Evolutionary conservation across 163 green algal genomes (phyloP).

Genomic region (Picocystis sp.): DNA sequence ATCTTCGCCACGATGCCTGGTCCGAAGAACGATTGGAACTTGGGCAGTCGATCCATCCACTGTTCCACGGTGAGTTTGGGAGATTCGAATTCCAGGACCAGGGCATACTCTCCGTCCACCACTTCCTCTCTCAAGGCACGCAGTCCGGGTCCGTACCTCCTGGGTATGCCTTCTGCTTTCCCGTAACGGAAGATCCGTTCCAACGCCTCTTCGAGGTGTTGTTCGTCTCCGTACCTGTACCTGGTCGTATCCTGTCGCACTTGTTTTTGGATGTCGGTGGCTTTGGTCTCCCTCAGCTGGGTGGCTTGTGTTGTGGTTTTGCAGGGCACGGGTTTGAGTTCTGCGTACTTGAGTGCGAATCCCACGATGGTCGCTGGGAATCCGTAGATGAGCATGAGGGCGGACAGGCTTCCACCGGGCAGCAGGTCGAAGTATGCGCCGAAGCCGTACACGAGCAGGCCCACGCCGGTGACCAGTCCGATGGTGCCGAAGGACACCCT

Average conservation of each 20-base stretch:
- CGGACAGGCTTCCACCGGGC: conserved; percentile 64
- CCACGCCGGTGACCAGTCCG: conserved; percentile 50
- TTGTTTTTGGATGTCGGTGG: conserved; percentile 94
- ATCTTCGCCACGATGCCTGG: conserved; percentile 55
- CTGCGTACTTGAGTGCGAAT: conserved; percentile 81
- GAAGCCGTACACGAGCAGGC: conserved; percentile 61
- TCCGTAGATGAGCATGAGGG: conserved; percentile 89
- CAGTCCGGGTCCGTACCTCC: conserved; percentile 53
- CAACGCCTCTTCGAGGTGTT: conserved; percentile 92
- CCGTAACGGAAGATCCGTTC: conserved; percentile 79
- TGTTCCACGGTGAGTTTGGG: conserved; percentile 8
- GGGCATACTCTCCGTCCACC: conserved; percentile 54
- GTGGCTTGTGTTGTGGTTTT: conserved; percentile 34
- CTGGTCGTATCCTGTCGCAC: conserved; percentile 27
- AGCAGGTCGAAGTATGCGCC: conserved; percentile 80
- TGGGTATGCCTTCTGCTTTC: conserved; percentile 43
- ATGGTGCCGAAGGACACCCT: conserved; percentile 68
- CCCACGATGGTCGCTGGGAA: conserved; percentile 88
- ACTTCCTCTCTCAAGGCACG: conserved; percentile 56
- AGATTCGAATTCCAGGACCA: conserved; percentile 70
- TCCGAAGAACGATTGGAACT: conserved; percentile 88
- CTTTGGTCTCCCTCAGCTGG: conserved; percentile 49
- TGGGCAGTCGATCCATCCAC: conserved; percentile 50
- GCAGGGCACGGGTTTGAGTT: conserved; percentile 80
- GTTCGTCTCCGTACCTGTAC: conserved; percentile 94